These are phyloP conservation scores for Microbotryum silenes-acaulis DNA, from an alignment of 1,284 basidiomycete species.

Conservation along the genomic window DNA sequence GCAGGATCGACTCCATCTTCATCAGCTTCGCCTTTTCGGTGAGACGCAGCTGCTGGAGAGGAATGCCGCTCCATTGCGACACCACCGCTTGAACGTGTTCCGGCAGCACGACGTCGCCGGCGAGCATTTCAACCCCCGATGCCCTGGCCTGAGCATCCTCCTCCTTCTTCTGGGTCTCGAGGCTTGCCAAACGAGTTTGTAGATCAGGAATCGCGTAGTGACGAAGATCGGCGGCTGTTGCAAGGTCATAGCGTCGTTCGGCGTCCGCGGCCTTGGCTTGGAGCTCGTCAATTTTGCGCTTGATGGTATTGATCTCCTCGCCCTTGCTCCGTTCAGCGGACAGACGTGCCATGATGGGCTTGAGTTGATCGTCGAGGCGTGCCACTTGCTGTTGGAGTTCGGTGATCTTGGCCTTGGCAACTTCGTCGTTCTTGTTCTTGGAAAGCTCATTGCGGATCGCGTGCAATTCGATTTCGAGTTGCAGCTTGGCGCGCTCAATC, in stretches of 20 bases:
- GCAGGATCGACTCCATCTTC: constrained; percentile 46
- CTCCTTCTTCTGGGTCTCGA: constrained; percentile 48
- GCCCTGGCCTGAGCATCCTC: constrained; percentile 41
- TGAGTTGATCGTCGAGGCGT: constrained; percentile 81
- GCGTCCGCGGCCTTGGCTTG: constrained; percentile 90
- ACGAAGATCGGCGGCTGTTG: constrained; percentile 78
- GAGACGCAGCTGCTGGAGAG: constrained; percentile 38
- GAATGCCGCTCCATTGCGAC: constrained; percentile 47
- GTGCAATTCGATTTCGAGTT: constrained; percentile 92
- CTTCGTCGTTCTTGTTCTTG: constrained; percentile 65
- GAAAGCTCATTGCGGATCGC: constrained; percentile 59
- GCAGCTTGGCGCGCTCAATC: constrained; percentile 83
- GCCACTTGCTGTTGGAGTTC: constrained; percentile 71
- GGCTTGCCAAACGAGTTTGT: constrained; percentile 57
- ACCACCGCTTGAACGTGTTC: constrained; percentile 51
- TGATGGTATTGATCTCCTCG: constrained; percentile 72
- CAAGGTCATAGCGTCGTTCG: constrained; percentile 68
- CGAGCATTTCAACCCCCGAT: constrained; percentile 35
- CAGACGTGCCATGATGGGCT: constrained; percentile 77
- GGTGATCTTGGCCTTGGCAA: constrained; percentile 79
- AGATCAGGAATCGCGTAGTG: constrained; percentile 83
- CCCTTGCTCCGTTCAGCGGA: constrained; percentile 82
- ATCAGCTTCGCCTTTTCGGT: constrained; percentile 44
- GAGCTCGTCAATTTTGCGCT: constrained; percentile 82
- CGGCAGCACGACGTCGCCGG: constrained; percentile 44